phyloP scores from a whole-genome alignment of 2,329 filamentous ascomycete genomes.

The Fusarium luffae region DNA sequence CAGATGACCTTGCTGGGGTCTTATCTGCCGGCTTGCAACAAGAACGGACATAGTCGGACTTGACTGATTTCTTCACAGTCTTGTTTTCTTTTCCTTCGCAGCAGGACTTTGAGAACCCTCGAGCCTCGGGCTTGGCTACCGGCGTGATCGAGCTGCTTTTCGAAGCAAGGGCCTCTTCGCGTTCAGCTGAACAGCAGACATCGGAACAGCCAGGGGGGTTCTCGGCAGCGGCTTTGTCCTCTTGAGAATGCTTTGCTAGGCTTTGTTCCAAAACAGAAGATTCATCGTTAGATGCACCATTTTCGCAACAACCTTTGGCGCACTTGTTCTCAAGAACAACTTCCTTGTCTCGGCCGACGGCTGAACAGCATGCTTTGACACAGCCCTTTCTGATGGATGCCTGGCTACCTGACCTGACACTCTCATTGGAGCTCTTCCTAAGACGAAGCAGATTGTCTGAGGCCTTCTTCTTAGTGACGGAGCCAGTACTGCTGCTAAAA shows the following conservation, averaged over 20 bases:
- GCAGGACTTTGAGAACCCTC: background rate
- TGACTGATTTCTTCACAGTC: background rate
- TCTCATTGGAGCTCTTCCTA: constrained; percentile 29
- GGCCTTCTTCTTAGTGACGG: constrained; percentile 17
- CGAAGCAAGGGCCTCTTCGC: background rate
- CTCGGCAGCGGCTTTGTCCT: background rate
- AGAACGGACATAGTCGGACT: background rate
- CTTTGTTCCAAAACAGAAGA: background rate
- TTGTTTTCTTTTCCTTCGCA: background rate
- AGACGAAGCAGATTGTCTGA: constrained; percentile 19
- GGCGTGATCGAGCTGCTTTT: background rate
- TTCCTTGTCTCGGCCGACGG: background rate
- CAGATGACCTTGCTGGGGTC: background rate
- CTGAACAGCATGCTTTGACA: constrained; percentile 30
- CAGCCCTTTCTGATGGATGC: constrained; percentile 9
- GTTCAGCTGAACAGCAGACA: background rate
- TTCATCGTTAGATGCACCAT: background rate
- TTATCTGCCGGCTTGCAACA: constrained; percentile 13
- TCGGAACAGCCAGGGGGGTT: background rate
- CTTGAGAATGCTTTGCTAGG: background rate
- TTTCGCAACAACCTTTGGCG: background rate
- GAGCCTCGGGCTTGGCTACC: background rate
- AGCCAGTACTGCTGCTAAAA: constrained; percentile 42
- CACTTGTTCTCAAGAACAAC: background rate
- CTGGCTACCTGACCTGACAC: constrained; percentile 3